These are phyloP conservation scores for Schoenoplectus tabernaemontani DNA, from an alignment of 202 grass and related monocot genomes.

Conservation along the genomic window DNA sequence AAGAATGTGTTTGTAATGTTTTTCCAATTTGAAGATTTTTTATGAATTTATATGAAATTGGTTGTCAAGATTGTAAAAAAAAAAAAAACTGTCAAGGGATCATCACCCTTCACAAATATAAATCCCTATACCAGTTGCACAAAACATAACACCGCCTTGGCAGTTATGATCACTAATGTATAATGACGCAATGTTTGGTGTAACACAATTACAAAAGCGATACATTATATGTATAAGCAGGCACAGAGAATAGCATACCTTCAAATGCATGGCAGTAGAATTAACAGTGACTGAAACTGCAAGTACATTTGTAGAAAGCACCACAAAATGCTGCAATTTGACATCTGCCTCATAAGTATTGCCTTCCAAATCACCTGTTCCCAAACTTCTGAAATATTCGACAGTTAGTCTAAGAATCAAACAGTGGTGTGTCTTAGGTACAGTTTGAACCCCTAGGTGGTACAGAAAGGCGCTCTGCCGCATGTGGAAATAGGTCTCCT, in stretches of 20 bases:
- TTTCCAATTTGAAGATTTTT: too few relatives aligned
- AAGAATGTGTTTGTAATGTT: too few relatives aligned
- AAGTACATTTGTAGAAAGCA: conserved; percentile 73
- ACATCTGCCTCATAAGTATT: conserved; percentile 31
- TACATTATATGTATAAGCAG: neutral
- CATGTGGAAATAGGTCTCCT: conserved; percentile 87
- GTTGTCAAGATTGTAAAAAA: too few relatives aligned
- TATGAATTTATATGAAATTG: too few relatives aligned
- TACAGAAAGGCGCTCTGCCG: conserved; percentile 80
- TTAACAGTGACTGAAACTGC: conserved; percentile 81
- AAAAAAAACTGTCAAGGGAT: too few relatives aligned
- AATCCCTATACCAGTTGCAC: neutral
- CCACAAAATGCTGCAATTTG: conserved; percentile 50
- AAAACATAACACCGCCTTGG: neutral
- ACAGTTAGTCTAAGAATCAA: conserved; percentile 79
- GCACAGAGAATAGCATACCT: conserved; percentile 38
- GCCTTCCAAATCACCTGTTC: neutral
- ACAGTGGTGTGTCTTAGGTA: conserved; percentile 84
- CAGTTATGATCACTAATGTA: neutral
- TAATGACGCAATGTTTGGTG: neutral
- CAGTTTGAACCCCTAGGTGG: conserved; percentile 72
- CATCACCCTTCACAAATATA: neutral
- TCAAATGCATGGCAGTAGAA: conserved; percentile 60
- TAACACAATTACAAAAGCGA: neutral
- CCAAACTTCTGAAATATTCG: conserved; percentile 68